Base-by-base conservation (phyloP, 225 moss, liverwort and hornwort species). In the Polytrichum formosum region DNA sequence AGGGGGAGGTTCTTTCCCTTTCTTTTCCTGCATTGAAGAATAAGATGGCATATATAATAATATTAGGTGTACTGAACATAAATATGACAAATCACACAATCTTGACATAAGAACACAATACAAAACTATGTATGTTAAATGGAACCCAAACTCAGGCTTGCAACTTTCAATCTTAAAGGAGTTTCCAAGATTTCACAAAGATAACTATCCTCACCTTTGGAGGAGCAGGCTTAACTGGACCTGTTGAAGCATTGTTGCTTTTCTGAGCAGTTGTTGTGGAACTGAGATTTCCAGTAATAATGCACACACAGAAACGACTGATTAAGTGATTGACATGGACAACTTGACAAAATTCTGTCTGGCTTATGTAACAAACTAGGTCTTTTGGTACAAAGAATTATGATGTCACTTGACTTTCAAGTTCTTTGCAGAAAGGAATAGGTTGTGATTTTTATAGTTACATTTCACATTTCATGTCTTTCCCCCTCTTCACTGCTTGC, bases 1-100 rank as follows among this genome's bases (percentile, higher is more conserved):
- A 28, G 91, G 90, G 55, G 92, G 83, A 53, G 91, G 93, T 61
- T 77, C 78, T 75, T 83, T 89, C 61, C 83, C 81, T 79, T 80
- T 92, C 75, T 88, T 92, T 65, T 92, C 94, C 91, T 97, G 86
- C 76, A 58, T 58, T 58, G 6, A 58, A 6, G 7, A 58, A 58
- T 58, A 58, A 58, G 23, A 23, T 56, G 58, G 23, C 58, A 58
- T 16, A 22, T 22, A 22, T 3, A 17, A 22, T 22, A 61, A 61
- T 61, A 22, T 16, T 13, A 61, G n/a, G 8, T 9, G 61, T 26
- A 22, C 23, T 61, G 26, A 6, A 61, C 61, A 61, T 18, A 61
- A 61, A 61, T 22, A 61, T 61, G 23, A 22, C 61, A 61, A 61
- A 61, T 61, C 22, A 61, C 61, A 61, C 23, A 8, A 61, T 22